These are phyloP conservation scores for Thalia dealbata DNA, from an alignment of 176 grass and related monocot genomes.

Conservation along the genomic window DNA sequence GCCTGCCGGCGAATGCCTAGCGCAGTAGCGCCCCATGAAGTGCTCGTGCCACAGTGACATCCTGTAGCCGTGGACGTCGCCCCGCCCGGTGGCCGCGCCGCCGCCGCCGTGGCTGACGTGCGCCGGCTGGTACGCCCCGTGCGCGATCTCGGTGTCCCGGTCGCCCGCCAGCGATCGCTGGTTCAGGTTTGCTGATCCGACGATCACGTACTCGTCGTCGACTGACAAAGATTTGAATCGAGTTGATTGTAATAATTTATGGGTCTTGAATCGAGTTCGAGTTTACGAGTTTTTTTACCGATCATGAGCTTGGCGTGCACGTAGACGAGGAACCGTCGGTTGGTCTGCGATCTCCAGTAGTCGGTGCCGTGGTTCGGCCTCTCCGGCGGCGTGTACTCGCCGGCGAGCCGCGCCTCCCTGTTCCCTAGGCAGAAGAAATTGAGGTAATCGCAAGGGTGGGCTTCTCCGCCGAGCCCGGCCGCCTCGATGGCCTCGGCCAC, in stretches of 20 bases:
- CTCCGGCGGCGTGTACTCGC: constrained; percentile 45
- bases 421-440: constrained; percentile 96
- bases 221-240: constrained; percentile 21
- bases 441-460: constrained; percentile 77
- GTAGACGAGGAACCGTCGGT: constrained; percentile 61
- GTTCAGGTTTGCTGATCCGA: constrained; percentile 90
- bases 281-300: constrained; percentile 20
- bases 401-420: constrained; percentile 33
- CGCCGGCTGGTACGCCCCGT: constrained; percentile 78
- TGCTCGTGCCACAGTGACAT: constrained; percentile 90
- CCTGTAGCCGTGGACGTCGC: constrained; percentile 52
- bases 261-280: too few relatives aligned
- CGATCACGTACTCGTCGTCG: constrained; percentile 76
- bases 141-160: constrained; percentile 81
- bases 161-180: constrained; percentile 81
- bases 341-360: constrained; percentile 64
- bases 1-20: neutral
- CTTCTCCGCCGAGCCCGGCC: constrained; percentile 44
- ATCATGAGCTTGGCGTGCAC: constrained; percentile 96
- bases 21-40: constrained; percentile 25
- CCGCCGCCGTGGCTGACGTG: constrained; percentile 38
- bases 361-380: constrained; percentile 34
- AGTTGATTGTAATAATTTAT: too few relatives aligned
- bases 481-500: constrained; percentile 60
- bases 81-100: constrained; percentile 15